Conservation (phyloP, 768 basidiomycete species). For the Multifurca ochricompacta region DNA sequence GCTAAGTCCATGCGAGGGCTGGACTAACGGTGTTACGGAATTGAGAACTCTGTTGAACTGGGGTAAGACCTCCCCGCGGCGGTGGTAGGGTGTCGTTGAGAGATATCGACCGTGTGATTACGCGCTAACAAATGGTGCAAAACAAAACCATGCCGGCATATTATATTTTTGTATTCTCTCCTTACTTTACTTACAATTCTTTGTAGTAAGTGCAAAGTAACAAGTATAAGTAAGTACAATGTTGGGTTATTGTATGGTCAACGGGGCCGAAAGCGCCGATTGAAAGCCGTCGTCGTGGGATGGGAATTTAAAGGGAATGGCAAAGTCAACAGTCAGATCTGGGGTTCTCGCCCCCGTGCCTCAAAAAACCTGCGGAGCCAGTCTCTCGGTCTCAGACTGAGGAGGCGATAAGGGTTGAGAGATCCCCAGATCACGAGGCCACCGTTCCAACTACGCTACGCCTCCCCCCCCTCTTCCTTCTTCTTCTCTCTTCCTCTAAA, state of each 20-base stretch:
- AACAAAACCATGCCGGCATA: conserved; percentile 6
- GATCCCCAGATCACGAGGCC: conserved; percentile 16
- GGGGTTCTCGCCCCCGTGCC: conserved; percentile 4
- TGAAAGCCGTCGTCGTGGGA: neutral
- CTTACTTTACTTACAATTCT: neutral
- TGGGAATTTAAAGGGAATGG: too few relatives aligned
- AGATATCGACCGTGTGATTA: neutral
- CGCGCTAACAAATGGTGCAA: too few relatives aligned
- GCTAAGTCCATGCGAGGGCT: conserved; percentile 12
- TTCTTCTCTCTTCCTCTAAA: neutral
- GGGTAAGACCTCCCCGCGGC: neutral
- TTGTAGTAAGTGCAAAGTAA: too few relatives aligned
- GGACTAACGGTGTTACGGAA: conserved; percentile 12
- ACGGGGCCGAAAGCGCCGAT: conserved; percentile 4
- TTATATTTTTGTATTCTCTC: neutral
- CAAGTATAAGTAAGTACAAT: too few relatives aligned
- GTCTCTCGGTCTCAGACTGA: neutral
- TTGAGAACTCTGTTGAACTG: neutral
- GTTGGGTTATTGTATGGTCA: neutral
- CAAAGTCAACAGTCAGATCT: neutral
- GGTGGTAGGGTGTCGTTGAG: neutral
- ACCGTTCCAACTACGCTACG: neutral
- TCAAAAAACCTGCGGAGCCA: conserved; percentile 7
- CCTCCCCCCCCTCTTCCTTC: conserved; percentile 5
- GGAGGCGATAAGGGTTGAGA: conserved; percentile 13